Percentiles rank a stretch among this genome's conserved stretches.
phyloP scores from a whole-genome alignment of 441 rosid species.

The Rhodomyrtus psidioides region DNA sequence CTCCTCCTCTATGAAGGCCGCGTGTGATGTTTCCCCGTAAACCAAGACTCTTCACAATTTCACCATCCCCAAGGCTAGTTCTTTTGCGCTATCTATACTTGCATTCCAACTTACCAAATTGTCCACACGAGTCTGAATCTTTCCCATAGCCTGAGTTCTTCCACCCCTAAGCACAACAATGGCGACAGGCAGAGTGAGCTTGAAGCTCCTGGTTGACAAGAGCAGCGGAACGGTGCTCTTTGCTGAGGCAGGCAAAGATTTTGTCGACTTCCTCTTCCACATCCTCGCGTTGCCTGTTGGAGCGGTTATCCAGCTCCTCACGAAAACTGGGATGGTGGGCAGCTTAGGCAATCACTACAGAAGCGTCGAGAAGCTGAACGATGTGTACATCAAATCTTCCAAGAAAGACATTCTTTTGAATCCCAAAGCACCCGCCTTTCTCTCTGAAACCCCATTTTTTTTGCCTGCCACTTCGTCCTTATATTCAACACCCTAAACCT shows the following conservation, averaged over 20 bases:
- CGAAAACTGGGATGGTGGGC: slow-evolving; percentile 1
- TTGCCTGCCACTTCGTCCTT: too few relatives aligned
- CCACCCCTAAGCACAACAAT: not conserved
- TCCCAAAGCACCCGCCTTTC: too few relatives aligned
- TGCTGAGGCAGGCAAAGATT: slow-evolving; percentile 22
- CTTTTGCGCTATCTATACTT: not conserved
- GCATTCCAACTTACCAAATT: not conserved
- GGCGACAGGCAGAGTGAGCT: not conserved
- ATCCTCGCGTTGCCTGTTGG: slow-evolving; percentile 13
- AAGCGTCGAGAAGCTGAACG: slow-evolving; percentile 8
- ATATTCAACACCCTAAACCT: too few relatives aligned
- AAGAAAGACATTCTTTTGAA: too few relatives aligned
- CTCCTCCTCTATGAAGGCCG: not conserved
- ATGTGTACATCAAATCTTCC: too few relatives aligned
- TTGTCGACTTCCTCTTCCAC: slow-evolving; percentile 22
- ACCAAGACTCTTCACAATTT: not conserved
- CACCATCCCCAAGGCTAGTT: not conserved
- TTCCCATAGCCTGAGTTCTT: not conserved
- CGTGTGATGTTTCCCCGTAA: not conserved
- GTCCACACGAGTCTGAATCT: not conserved
- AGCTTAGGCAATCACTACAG: slow-evolving; percentile 7
- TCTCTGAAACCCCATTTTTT: too few relatives aligned
- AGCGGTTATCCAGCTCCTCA: slow-evolving; percentile 4
- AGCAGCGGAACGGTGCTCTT: slow-evolving; percentile 6
- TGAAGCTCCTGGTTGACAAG: slow-evolving; percentile 15